A percentile compares a stretch with the other conserved stretches of the same genome.
Conservation (phyloP, 257 asterid species). For the Solanum megistacrolobum region DNA sequence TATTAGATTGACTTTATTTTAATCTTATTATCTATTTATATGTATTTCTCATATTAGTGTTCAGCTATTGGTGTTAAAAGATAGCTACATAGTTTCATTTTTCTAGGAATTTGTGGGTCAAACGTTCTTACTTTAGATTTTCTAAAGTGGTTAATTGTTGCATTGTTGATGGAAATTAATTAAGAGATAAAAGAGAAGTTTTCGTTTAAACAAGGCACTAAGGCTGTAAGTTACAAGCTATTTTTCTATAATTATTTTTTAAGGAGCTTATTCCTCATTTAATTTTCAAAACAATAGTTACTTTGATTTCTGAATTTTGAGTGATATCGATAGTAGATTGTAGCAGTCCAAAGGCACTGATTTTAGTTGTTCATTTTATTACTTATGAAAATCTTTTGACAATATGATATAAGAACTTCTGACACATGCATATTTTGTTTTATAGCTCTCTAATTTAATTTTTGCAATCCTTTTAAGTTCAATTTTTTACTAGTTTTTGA, state of each 20-base stretch:
- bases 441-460: no score
- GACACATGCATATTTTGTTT: neutral
- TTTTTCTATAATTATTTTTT: no score
- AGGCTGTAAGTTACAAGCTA: neutral
- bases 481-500: neutral
- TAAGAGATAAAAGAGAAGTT: neutral
- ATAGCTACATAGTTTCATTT: neutral
- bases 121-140: neutral
- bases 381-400: neutral
- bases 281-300: no score
- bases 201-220: neutral
- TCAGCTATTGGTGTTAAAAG: neutral
- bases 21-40: neutral
- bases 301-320: neutral
- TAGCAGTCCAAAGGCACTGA: neutral
- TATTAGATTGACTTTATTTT: neutral
- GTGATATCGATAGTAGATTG: neutral
- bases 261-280: neutral
- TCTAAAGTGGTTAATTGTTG: neutral
- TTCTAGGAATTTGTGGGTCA: neutral
- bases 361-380: neutral
- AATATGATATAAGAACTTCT: neutral
- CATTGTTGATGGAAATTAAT: neutral
- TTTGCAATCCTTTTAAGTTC: neutral
- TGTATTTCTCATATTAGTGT: neutral